phyloP scores from a whole-genome alignment of 208 protist species.

The Crithidia mellificae region DNA sequence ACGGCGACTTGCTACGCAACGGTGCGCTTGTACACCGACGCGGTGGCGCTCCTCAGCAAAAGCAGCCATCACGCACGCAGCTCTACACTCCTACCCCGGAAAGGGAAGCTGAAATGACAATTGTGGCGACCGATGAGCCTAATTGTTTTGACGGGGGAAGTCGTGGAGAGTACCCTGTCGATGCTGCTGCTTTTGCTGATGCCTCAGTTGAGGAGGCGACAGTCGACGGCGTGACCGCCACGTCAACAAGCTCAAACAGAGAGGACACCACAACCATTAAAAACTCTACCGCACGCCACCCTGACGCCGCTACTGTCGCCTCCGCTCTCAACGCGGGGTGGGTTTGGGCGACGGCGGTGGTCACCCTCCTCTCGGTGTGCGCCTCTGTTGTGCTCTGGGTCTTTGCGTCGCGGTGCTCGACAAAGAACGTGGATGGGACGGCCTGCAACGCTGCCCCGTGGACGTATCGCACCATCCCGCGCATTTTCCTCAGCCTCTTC shows the following conservation, averaged over 20 bases:
- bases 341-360: conserved; percentile 15
- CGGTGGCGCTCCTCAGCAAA: too few relatives aligned
- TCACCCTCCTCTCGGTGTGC: conserved; percentile 11
- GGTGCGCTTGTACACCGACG: background rate
- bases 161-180: too few relatives aligned
- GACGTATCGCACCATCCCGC: background rate
- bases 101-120: background rate
- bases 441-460: background rate
- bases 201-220: background rate
- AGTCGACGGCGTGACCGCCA: background rate
- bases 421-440: background rate
- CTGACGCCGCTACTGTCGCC: background rate
- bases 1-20: too few relatives aligned
- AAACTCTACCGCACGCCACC: background rate
- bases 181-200: too few relatives aligned
- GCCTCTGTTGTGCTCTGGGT: background rate
- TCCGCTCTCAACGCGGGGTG: background rate
- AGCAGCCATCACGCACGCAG: background rate
- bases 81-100: background rate
- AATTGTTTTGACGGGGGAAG: too few relatives aligned
- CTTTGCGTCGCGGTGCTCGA: background rate
- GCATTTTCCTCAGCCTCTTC: background rate
- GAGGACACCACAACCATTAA: background rate
- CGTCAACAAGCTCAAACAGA: background rate
- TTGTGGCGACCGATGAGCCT: background rate